Evolutionary conservation across 208 protist species (phyloP).

Genomic region (Trichomonas tenax): DNA sequence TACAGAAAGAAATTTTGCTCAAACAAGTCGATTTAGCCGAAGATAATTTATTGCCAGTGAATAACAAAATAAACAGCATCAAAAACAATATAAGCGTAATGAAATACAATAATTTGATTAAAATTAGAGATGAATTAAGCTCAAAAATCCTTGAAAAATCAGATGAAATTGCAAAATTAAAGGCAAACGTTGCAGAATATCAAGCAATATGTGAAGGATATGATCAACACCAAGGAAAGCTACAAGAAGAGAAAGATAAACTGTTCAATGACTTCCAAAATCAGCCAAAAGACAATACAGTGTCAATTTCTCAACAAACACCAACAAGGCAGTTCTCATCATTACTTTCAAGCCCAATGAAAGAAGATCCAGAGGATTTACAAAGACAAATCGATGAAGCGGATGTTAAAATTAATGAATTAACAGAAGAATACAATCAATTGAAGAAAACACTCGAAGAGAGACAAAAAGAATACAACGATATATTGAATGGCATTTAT

Average conservation of each 20-base stretch:
- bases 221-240: not conserved
- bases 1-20: not conserved
- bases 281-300: not conserved
- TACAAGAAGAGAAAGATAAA: not conserved
- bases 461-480: not conserved
- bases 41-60: not conserved
- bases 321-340: not conserved
- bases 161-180: not conserved
- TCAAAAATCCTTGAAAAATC: not conserved
- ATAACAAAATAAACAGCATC: not conserved
- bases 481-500: not conserved
- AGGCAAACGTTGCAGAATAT: not conserved
- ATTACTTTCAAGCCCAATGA: not conserved
- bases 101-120: not conserved
- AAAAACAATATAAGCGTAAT: not conserved
- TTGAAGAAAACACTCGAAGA: not conserved
- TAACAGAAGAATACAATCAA: not conserved
- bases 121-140: not conserved
- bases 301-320: not conserved
- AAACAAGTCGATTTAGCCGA: not conserved
- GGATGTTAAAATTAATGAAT: not conserved
- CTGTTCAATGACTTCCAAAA: not conserved
- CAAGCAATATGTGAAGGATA: not conserved
- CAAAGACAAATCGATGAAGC: not conserved
- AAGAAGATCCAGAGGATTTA: not conserved